These are phyloP conservation scores for Neltuma alba DNA, from an alignment of 306 rosid species.

Conservation along the genomic window DNA sequence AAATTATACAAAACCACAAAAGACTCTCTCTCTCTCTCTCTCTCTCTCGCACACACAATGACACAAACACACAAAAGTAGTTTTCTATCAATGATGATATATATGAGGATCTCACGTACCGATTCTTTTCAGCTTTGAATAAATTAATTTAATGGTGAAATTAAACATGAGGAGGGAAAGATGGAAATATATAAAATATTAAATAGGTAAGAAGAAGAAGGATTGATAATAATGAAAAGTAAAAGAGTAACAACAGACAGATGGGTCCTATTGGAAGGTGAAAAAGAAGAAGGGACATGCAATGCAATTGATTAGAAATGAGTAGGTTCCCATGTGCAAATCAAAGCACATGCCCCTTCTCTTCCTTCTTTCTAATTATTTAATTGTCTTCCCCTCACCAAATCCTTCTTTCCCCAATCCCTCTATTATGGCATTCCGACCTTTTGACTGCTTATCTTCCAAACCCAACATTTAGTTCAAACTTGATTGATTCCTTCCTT, in stretches of 20 bases:
- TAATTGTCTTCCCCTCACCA: background rate
- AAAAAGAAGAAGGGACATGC: constrained; percentile 36
- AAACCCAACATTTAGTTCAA: background rate
- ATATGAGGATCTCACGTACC: background rate
- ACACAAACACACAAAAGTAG: too few species aligned
- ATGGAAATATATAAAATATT: too few species aligned
- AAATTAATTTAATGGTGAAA: too few species aligned
- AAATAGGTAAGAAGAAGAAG: background rate
- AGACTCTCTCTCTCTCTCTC: too few species aligned
- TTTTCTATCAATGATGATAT: too few species aligned
- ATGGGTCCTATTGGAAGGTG: constrained; percentile 37
- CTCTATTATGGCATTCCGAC: background rate
- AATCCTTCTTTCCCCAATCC: background rate
- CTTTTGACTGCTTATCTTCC: background rate
- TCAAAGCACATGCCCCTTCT: constrained; percentile 9
- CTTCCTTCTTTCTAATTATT: background rate
- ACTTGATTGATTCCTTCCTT: background rate
- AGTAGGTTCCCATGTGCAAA: constrained; percentile 68
- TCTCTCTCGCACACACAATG: too few species aligned
- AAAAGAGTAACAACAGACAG: constrained; percentile 55
- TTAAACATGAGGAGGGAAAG: too few species aligned
- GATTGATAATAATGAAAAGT: background rate
- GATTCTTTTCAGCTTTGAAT: background rate
- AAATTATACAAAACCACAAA: too few species aligned
- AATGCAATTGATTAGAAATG: constrained; percentile 48